Base-by-base conservation (phyloP, 2,329 filamentous ascomycete species). In the Metarhizium brunneum region DNA sequence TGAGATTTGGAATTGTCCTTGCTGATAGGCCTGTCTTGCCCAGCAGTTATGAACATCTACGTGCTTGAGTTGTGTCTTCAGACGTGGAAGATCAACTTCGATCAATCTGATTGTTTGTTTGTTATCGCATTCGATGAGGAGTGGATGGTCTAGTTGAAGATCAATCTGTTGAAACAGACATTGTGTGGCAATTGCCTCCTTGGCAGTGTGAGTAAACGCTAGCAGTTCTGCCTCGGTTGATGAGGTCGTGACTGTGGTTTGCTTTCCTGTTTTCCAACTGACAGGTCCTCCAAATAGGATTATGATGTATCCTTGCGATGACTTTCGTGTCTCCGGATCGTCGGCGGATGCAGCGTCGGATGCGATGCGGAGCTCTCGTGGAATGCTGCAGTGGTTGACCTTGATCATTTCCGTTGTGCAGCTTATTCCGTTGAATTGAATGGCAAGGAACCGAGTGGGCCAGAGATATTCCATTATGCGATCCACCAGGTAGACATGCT, bases 11-110 rank as follows among this genome's bases (percentile, higher is more conserved):
- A 58, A 58, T 10, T 11, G 3, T 10, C 32, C 25, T n/a, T 50
- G 43, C 32, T 36, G 40, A 38, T 43, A 58, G 42, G 51, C 50
- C 36, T 58, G 25, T 36, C 48, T 20, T 16, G 54, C 51, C 52
- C 30, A 58, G 43, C 29, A 49, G 52, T 42, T 54, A n/a, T 58
- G 42, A 14, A 56, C 40, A 29, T 58, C 14, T 47, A 58, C 30
- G 45, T 58, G 42, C 8, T 29, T 47, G 11, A 56, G 54, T 25
- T 47, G 30, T 3, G 47, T 58, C 11, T 55, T 55, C 10, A 49
- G 2, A 2, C 47, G 16, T 25, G 47, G 47, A 3, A 49, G 20
- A 29, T 29, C 18, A 29, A 1, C 10, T 25, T 29, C 16, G 30
- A 49, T 35, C 7, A 49, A 14, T 29, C 47, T 8, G 7, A 20